Evolutionary conservation across 2,329 filamentous ascomycete species (phyloP), one percentile per base, ranked within the genome.

Genomic region (Colletotrichum liaoningense): DNA sequence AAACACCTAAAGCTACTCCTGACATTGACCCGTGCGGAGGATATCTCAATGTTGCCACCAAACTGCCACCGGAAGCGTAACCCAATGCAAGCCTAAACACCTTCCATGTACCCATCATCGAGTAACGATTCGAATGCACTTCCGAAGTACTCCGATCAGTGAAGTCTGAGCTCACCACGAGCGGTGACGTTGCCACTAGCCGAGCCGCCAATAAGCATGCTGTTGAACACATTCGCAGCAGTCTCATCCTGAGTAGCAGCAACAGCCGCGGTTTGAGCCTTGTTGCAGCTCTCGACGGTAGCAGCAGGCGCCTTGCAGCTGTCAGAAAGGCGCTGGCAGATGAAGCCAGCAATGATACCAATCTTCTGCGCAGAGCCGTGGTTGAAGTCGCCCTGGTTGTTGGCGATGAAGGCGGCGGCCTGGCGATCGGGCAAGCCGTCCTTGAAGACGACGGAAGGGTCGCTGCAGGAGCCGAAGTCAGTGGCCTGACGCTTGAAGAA

Each of bases 381-480:
- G 79, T 82, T 84, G 81, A 89, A 90, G 78, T 85, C 82, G 63
- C 78, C 79, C 42, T 75, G 67, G 77, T 85, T 81, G 52, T 78
- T 82, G 62, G 83, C 80, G 64, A 82, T 80, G 77, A 86, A 86
- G 46, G 82, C 81, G 19, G 79, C 79, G 79, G 83, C 82, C 76
- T 85, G 79, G 77, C 85, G 85, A 57, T 87, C 86, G 77, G 89
- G 86, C 56, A 87, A 82, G 14, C 85, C 85, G 3, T 76, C 76
- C 35, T 84, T 86, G 80, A 89, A 90, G 67, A 82, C 78, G 77
- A 90, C 86, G 72, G 84, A 83, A 5, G 87, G 84, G 76, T 85
- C 83, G 69, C 81, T 78, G 82, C 88, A 89, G 71, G 76, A 77
- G 60, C 87, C 88, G 19, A 88, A 84, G 77, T 85, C 82, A 42